phyloP scores from a whole-genome alignment of 305 asterid genomes.

The Lippia alba region DNA sequence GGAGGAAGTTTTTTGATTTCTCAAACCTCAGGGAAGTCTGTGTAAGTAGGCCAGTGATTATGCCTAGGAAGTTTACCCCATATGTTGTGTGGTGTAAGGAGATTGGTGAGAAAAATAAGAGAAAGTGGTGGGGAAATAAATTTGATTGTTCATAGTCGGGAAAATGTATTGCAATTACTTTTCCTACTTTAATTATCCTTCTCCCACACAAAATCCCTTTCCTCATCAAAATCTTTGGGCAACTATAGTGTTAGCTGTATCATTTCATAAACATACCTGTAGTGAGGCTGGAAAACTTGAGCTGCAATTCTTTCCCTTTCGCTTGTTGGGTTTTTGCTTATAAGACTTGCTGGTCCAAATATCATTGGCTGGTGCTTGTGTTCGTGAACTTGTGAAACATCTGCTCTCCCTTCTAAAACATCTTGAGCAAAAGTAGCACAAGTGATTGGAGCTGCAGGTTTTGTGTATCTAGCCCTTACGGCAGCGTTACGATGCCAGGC shows the following conservation, averaged over 20 bases:
- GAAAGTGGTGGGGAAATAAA: no score
- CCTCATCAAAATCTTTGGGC: no score
- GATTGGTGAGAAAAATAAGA: no score
- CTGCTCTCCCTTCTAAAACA: slow-evolving; percentile 88
- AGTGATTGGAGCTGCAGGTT: slow-evolving; percentile 87
- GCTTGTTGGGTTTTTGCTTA: slow-evolving; percentile 75
- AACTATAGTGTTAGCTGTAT: not conserved
- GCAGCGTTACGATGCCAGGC: slow-evolving; percentile 93
- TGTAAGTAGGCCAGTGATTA: no score
- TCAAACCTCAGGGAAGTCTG: no score
- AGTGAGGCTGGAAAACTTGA: slow-evolving; percentile 93
- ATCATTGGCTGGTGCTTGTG: slow-evolving; percentile 95
- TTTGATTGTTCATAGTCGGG: no score
- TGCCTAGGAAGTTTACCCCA: no score
- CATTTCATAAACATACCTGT: slow-evolving; percentile 53
- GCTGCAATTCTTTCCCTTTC: slow-evolving; percentile 92
- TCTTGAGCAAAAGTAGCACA: slow-evolving; percentile 99
- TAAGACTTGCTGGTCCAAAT: slow-evolving; percentile 93
- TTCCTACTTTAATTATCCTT: no score
- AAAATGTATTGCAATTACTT: no score
- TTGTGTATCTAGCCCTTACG: slow-evolving; percentile 63
- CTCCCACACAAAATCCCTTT: no score
- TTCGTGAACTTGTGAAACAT: slow-evolving; percentile 74
- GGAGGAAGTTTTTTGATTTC: no score
- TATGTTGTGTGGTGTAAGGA: no score